Evolutionary conservation across 768 basidiomycete genomes (phyloP), one percentile per base, ranked within the genome.

Genomic region (Boletus huronensis): DNA sequence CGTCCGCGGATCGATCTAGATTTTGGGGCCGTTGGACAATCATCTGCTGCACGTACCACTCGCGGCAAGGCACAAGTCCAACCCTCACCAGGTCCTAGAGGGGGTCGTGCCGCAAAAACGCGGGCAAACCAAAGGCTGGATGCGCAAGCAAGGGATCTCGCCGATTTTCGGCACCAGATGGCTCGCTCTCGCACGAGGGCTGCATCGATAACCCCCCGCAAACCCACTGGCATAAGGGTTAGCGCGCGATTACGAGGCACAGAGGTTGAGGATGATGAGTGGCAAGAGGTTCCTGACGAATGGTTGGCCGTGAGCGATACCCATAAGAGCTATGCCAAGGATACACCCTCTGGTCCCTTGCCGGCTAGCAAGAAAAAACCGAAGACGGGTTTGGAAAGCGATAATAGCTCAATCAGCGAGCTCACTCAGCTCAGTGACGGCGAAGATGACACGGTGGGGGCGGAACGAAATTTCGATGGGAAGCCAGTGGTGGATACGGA

Each of bases 261-360:
- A 3, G 67, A 71, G 40, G 77, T 65, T 13, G 75, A 81, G n/a
- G 84, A 83, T 11, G 74, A 75, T 3, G 85, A 82, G 60, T 93
- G 90, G 91, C 88, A 93, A 69, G 76, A 81, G 52, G 79, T 93
- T 25, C 91, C 90, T 0, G 79, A 84, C 9, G 89, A 89, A 63
- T 92, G 89, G 90, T 63, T 77, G 51, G 58, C 41, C 39, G 35
- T 8, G 52, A 61, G 50, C 42, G 64, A 64, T 48, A 58, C 59
- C 54, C 57, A 48, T 48, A 60, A 61, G 45, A 39, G 16, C 49
- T 38, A 31, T 50, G 54, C 8, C 54, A 71, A 55, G 49, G 55
- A 51, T 40, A 9, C 44, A 32, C 19, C 54, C 35, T 29, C 54
- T 17, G 25, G 40, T 31, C 53, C 50, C 55, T 54, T 58, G 38